A percentile compares a stretch with the other conserved stretches of the same genome.
phyloP scores from a whole-genome alignment of 805 yeast species.

The Lachancea fermentati region DNA sequence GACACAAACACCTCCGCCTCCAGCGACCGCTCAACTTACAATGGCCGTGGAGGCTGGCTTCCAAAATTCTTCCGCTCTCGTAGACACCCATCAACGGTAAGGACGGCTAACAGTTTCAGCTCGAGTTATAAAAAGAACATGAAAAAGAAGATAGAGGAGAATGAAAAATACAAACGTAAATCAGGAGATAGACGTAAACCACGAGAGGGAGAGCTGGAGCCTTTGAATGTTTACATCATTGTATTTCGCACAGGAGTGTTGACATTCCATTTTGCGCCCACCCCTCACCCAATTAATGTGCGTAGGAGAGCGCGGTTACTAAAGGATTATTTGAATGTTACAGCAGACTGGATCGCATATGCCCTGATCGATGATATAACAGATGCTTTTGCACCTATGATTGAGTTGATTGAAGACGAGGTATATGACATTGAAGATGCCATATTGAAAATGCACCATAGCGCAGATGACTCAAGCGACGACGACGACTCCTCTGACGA shows the following conservation, averaged over 20 bases:
- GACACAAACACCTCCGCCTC: conserved; percentile 1
- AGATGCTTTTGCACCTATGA: conserved; percentile 96
- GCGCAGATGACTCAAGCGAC: conserved; percentile 39
- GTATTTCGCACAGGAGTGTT: conserved; percentile 88
- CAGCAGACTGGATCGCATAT: conserved; percentile 96
- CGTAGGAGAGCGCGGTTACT: conserved; percentile 86
- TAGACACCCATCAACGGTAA: conserved; percentile 20
- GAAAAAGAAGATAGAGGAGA: conserved; percentile 31
- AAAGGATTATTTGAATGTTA: conserved; percentile 80
- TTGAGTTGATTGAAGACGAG: conserved; percentile 88
- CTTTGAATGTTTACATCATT: conserved; percentile 86
- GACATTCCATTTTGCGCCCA: conserved; percentile 89
- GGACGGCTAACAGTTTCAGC: conserved; percentile 16
- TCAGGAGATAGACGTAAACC: conserved; percentile 42
- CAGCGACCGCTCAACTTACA: conserved; percentile 2
- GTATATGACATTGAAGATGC: conserved; percentile 94
- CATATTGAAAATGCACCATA: conserved; percentile 79
- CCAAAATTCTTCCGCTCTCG: conserved; percentile 14
- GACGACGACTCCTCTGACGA: conserved; percentile 31
- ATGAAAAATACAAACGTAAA: conserved; percentile 37
- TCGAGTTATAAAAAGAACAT: conserved; percentile 22
- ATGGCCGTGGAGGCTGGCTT: conserved; percentile 13
- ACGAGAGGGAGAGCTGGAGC: conserved; percentile 59
- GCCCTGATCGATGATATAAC: conserved; percentile 95
- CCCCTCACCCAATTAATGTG: conserved; percentile 95